Conservation (phyloP, 116 monocot species). For the Zostera marina region DNA sequence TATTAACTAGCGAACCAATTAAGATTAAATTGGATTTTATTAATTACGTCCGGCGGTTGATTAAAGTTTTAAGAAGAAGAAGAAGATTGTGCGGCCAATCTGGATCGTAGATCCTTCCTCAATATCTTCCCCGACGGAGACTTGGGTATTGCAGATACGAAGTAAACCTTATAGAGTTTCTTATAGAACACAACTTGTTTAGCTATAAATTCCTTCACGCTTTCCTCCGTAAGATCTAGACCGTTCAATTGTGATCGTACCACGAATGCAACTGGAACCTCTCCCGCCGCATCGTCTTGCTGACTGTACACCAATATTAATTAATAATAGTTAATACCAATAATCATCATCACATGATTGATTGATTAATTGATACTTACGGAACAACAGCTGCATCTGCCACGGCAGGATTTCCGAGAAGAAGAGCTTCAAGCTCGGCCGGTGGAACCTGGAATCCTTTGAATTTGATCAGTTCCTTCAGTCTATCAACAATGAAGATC, state of each 20-base stretch:
- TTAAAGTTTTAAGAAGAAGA: neutral
- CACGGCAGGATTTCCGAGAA: neutral
- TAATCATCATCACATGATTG: neutral
- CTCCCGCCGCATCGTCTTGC: slow-evolving; percentile 59
- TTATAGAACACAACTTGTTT: slow-evolving; percentile 96
- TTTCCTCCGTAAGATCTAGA: slow-evolving; percentile 41
- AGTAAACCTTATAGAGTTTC: slow-evolving; percentile 49
- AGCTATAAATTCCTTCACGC: slow-evolving; percentile 62
- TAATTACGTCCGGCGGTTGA: no score
- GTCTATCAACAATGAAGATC: slow-evolving; percentile 52
- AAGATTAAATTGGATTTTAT: no score
- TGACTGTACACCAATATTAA: slow-evolving; percentile 19
- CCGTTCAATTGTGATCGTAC: slow-evolving; percentile 26
- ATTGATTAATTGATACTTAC: neutral
- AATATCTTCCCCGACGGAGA: slow-evolving; percentile 71
- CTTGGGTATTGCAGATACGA: slow-evolving; percentile 54
- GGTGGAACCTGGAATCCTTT: slow-evolving; percentile 30
- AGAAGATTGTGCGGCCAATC: slow-evolving; percentile 10
- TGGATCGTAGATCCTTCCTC: slow-evolving; percentile 53
- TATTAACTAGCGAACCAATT: no score
- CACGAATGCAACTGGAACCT: slow-evolving; percentile 80
- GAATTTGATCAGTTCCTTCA: slow-evolving; percentile 61
- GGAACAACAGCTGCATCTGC: slow-evolving; percentile 2
- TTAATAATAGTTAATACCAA: neutral
- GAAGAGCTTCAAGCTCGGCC: slow-evolving; percentile 2